Percentiles rank a stretch among this genome's conserved stretches.
These are phyloP conservation scores for Claviceps sorghi DNA, from an alignment of 2,329 filamentous ascomycete genomes.

Conservation along the genomic window DNA sequence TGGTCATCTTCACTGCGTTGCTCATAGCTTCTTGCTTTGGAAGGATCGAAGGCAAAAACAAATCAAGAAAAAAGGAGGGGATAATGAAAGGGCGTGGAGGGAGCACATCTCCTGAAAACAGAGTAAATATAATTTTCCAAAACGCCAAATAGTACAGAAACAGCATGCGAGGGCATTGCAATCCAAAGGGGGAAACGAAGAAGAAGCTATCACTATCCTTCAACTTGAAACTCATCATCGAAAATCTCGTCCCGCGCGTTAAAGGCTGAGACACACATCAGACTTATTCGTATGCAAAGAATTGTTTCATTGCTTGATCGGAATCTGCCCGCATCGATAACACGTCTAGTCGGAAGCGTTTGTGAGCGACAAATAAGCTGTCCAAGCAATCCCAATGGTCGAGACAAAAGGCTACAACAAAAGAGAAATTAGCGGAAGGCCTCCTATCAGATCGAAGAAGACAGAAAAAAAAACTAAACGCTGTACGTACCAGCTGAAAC, in stretches of 20 bases:
- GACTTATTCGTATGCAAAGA: not conserved
- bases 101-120: not conserved
- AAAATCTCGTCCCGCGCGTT: not conserved
- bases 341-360: constrained; percentile 62
- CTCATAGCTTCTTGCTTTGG: not conserved
- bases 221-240: not conserved
- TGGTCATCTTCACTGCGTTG: not conserved
- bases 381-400: constrained; percentile 92
- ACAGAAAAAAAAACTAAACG: not conserved
- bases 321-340: not conserved
- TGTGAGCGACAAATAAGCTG: constrained; percentile 82
- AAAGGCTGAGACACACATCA: not conserved
- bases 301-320: not conserved
- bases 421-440: not conserved
- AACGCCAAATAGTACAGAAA: constrained; percentile 8
- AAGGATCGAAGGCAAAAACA: too few species aligned
- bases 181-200: not conserved
- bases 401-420: constrained; percentile 76
- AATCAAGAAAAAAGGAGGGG: too few species aligned
- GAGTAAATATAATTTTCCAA: not conserved
- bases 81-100: not conserved
- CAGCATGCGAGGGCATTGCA: too few species aligned
- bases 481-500: constrained; percentile 70
- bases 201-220: not conserved
- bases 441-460: constrained; percentile 12